Evolutionary conservation across 768 basidiomycete species (phyloP), one percentile per base, ranked within the genome.

Genomic region (Suillus hirtellus): DNA sequence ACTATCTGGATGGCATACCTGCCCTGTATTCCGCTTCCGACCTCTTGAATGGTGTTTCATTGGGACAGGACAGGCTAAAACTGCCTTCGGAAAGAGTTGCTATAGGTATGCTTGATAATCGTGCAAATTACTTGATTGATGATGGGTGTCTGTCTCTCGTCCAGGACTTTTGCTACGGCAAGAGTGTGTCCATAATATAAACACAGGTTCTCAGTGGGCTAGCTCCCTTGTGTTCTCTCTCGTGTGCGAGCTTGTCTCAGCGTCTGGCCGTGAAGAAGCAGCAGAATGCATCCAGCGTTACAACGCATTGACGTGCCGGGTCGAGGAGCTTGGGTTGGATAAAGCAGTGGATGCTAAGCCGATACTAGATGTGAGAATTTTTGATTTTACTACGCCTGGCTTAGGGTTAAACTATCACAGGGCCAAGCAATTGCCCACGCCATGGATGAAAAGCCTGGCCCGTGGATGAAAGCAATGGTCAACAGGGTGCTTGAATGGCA

Each of bases 401-500:
- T 15, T 9, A 44, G 35, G 10, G 60, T 66, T 67, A 61, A 59
- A 19, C 21, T 10, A 46, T 56, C 60, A 66, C 67, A 97, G 96
- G 96, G 96, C 1, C 84, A 80, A 35, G 86, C 90, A 61, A 80
- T 95, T 40, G 76, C 83, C 2, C 64, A 74, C 24, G 72, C 85
- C 10, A 78, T 96, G 6, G 82, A 76, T 2, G 79, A 80, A 19
- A 85, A 81, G 65, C 82, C 88, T 1, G 95, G 95, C 2, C 82
- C 86, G 2, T 89, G 93, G 86, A 86, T 88, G 6, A 84, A 84
- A 38, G 76, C 81, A 35, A 81, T 88, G 7, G 78, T 93, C 21
- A 77, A 81, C n/a, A 82, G 81, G 54, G 81, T 98, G 31, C 70
- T 93, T 21, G 84, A 88, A 64, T 99, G 95, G 96, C 94, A 95